Conservation (phyloP, 2,329 filamentous ascomycete genomes). For the Orbilia ellipsospora region DNA sequence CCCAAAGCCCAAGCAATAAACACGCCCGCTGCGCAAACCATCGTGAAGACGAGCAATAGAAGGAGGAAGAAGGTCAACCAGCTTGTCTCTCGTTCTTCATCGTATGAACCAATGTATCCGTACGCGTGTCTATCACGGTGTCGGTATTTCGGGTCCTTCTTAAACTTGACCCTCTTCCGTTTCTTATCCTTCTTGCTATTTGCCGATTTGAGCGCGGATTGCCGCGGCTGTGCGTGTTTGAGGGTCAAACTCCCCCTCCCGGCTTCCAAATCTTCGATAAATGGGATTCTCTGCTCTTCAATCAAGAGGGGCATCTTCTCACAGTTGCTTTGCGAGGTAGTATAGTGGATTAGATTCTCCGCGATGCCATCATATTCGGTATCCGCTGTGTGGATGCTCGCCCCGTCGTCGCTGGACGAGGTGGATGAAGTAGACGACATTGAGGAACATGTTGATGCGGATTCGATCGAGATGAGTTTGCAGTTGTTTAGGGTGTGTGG, state of each 20-base stretch:
- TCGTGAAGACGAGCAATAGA: conserved; percentile 32
- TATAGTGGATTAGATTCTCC: conserved; percentile 48
- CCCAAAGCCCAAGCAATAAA: conserved; percentile 53
- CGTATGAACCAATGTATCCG: conserved; percentile 22
- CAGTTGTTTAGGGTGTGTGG: conserved; percentile 44
- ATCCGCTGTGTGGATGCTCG: conserved; percentile 26
- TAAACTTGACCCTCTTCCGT: conserved; percentile 33
- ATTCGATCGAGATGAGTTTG: conserved; percentile 48
- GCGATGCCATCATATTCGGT: conserved; percentile 40
- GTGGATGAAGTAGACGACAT: background rate
- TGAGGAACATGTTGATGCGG: conserved; percentile 14
- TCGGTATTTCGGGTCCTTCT: conserved; percentile 39
- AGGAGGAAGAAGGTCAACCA: conserved; percentile 46
- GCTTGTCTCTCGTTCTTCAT: conserved; percentile 41
- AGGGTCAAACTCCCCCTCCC: background rate
- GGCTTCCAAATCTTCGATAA: conserved; percentile 33
- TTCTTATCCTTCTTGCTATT: conserved; percentile 16
- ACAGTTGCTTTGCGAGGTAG: conserved; percentile 3
- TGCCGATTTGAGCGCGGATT: conserved; percentile 23
- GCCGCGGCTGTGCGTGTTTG: conserved; percentile 5
- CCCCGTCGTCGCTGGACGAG: conserved; percentile 16
- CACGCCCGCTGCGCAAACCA: conserved; percentile 43
- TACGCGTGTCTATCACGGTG: conserved; percentile 39
- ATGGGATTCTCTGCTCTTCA: background rate
- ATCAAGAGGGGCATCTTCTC: conserved; percentile 30